A percentile compares a stretch with the other conserved stretches of the same genome.
These are phyloP conservation scores for Petunia hybrid DNA, from an alignment of 305 asterid genomes.

Conservation along the genomic window DNA sequence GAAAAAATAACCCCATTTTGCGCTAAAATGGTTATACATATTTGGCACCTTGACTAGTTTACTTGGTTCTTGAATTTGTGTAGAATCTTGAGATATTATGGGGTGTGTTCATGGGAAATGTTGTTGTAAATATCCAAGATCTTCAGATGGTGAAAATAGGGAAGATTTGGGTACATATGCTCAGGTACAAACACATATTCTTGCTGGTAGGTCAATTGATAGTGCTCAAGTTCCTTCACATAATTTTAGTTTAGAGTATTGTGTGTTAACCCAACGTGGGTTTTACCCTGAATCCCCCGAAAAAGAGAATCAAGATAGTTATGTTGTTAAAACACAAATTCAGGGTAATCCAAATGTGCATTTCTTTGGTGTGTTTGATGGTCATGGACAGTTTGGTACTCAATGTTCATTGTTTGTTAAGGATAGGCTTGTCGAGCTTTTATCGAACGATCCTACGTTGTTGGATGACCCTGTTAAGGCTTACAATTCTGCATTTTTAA, in stretches of 20 bases:
- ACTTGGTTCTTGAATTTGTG: slow-evolving; percentile 41
- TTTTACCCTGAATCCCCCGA: slow-evolving; percentile 90
- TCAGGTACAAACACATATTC: slow-evolving; percentile 46
- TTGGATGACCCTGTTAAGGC: slow-evolving; percentile 86
- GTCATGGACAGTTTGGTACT: slow-evolving; percentile 83
- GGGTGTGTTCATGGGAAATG: slow-evolving; percentile 92
- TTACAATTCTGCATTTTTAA: slow-evolving; percentile 66
- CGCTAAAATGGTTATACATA: slow-evolving; percentile 17
- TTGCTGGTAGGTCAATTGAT: slow-evolving; percentile 53
- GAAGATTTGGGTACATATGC: slow-evolving; percentile 52
- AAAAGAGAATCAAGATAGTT: slow-evolving; percentile 91
- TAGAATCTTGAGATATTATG: slow-evolving; percentile 57
- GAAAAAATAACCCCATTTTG: slow-evolving; percentile 45
- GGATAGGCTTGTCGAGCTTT: slow-evolving; percentile 71
- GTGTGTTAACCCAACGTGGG: slow-evolving; percentile 79
- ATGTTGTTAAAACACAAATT: slow-evolving; percentile 63
- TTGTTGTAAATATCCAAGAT: slow-evolving; percentile 60
- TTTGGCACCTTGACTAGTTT: slow-evolving; percentile 37
- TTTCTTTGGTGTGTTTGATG: slow-evolving; percentile 97
- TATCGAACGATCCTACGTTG: slow-evolving; percentile 63
- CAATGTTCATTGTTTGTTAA: slow-evolving; percentile 79
- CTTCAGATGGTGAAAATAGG: slow-evolving; percentile 61
- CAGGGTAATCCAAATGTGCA: slow-evolving; percentile 88
- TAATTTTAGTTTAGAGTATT: slow-evolving; percentile 65
- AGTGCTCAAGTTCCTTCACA: slow-evolving; percentile 86